Conservation (phyloP, 2,329 filamentous ascomycete species). For the Botrytis pseudocinerea region DNA sequence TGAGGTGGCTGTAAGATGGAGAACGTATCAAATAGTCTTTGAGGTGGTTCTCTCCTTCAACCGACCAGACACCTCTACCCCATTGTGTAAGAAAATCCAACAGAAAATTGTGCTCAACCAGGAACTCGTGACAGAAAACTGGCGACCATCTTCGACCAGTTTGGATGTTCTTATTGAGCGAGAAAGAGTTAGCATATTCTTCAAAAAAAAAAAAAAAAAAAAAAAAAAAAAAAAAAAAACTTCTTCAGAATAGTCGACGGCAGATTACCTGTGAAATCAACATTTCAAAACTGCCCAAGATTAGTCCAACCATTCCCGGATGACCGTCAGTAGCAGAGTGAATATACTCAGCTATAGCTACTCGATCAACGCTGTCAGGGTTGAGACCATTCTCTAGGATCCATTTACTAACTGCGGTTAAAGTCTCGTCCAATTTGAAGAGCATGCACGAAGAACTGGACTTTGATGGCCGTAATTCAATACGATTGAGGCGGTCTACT, state of each 20-base stretch:
- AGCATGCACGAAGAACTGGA: background rate
- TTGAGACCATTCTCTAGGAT: background rate
- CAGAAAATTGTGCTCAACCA: background rate
- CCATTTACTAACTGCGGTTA: conserved; percentile 1
- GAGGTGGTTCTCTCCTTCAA: background rate
- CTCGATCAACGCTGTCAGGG: background rate
- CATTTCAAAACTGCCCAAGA: background rate
- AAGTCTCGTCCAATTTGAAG: background rate
- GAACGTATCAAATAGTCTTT: background rate
- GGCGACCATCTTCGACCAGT: background rate
- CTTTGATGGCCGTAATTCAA: conserved; percentile 2
- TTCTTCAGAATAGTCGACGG: background rate
- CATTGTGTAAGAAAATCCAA: background rate
- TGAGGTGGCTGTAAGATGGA: background rate
- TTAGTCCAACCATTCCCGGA: background rate
- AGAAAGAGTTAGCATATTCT: background rate
- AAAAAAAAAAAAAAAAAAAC: background rate
- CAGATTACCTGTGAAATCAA: background rate
- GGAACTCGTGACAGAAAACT: background rate
- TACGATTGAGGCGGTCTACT: background rate
- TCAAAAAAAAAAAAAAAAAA: background rate
- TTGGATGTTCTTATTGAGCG: background rate
- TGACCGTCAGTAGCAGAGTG: conserved; percentile 7
- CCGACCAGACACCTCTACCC: background rate
- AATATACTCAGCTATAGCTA: background rate